phyloP scores from a whole-genome alignment of 2,329 filamentous ascomycete genomes.

The Cladophialophora immunda region DNA sequence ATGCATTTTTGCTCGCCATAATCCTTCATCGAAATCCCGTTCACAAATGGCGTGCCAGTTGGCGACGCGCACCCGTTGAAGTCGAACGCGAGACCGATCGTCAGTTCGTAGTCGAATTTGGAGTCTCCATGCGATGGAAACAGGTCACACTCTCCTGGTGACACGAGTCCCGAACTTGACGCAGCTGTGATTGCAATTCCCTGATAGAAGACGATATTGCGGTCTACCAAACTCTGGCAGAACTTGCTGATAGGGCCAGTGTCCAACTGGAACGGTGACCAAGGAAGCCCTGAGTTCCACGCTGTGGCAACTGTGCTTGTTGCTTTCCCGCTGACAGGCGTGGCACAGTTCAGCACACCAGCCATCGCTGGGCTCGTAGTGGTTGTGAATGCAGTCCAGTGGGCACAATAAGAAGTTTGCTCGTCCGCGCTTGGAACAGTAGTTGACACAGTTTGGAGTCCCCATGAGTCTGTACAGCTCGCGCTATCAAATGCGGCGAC shows the following conservation, averaged over 20 bases:
- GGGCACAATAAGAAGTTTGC: not conserved
- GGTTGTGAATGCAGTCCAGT: slow-evolving; percentile 8
- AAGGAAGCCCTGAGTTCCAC: slow-evolving; percentile 4
- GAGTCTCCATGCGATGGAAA: not conserved
- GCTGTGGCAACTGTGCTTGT: not conserved
- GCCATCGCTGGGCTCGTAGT: slow-evolving; percentile 12
- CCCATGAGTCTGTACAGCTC: slow-evolving; percentile 8
- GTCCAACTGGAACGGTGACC: slow-evolving; percentile 2
- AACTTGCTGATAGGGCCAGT: not conserved
- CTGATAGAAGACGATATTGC: not conserved
- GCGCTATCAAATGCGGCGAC: not conserved
- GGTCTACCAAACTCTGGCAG: not conserved
- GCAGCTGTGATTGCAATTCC: not conserved
- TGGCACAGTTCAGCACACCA: slow-evolving; percentile 9
- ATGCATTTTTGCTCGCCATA: slow-evolving; percentile 13
- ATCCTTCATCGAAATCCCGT: slow-evolving; percentile 13
- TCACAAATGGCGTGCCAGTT: not conserved
- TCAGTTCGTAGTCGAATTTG: slow-evolving; percentile 1
- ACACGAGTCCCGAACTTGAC: not conserved
- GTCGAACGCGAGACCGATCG: slow-evolving; percentile 8
- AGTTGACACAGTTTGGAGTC: slow-evolving; percentile 3
- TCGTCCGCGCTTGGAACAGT: not conserved
- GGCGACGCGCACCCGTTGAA: not conserved
- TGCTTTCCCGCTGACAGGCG: slow-evolving; percentile 1
- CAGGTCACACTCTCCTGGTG: not conserved